Base-by-base conservation (phyloP, 352 stramenopile species). In the Phytophthora hibernalis region DNA sequence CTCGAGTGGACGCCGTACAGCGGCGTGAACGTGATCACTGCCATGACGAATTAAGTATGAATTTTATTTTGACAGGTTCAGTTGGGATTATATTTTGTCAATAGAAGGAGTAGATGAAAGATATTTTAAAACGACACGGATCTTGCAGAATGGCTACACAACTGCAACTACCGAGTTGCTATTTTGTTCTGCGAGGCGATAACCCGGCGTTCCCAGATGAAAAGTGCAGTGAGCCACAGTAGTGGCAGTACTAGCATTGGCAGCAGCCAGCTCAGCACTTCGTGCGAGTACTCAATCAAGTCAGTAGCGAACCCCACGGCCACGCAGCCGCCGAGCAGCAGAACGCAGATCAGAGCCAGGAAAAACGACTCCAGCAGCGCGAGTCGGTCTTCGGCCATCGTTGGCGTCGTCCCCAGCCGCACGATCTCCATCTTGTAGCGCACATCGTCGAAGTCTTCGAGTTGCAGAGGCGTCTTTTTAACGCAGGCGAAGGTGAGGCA, bases 11-110 rank as follows among this genome's bases (percentile, higher is more conserved):
- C 89, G 61, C 89, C 89, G 45, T 95, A 97, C 16, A 97, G 83
- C 71, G 89, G 89, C 61, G 88, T 96, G 86, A 97, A 97, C 50
- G 87, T 96, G 85, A 96, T 96, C 65, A 95, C 89, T 37, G 88
- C 87, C 89, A 96, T 96, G 18, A n/a, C 50, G 33, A 43, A 43
- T 6, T 43, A n/a, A 43, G 26, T 31, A 31, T 31, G 26, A 31
- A 31, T 7, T 21, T 40, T 40, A 15, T 40, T 16, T 15, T 40
- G 33, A 40, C 33, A 12, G 2, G 15, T 40, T n/a, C 4, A n/a
- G 33, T 40, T n/a, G n/a, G n/a, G n/a, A n/a, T n/a, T 9, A 18
- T n/a, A 11, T 43, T 43, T 43, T 43, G 37, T 20, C 37, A 18
- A 43, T 43, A 43, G 2, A n/a, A 43, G 37, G 12, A n/a, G 11